Percentiles rank a stretch among this genome's conserved stretches.
Conservation (phyloP, 495 filamentous ascomycete genomes). For the Trichocladium antarcticum region DNA sequence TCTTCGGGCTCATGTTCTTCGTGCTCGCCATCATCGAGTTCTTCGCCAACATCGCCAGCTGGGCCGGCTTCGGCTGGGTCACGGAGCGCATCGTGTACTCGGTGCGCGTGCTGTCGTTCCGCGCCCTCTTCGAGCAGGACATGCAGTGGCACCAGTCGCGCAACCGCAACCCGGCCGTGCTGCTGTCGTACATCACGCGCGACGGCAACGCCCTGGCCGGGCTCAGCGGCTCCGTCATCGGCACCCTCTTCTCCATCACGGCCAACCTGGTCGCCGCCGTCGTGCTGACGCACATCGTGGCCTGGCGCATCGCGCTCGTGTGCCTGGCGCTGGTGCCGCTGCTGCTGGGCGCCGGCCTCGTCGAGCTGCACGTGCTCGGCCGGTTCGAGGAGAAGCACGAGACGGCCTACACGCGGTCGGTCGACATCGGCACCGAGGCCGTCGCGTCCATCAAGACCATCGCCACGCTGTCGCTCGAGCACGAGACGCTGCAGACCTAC, state of each 20-base stretch:
- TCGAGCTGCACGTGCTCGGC: constrained; percentile 57
- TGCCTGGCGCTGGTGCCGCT: constrained; percentile 67
- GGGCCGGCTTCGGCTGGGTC: constrained; percentile 61
- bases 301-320: constrained; percentile 81
- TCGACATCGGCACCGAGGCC: constrained; percentile 75
- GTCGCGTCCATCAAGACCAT: constrained; percentile 78
- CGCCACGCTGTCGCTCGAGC: constrained; percentile 48
- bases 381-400: constrained; percentile 60
- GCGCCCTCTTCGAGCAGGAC: constrained; percentile 79
- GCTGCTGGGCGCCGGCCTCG: constrained; percentile 65
- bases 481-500: constrained; percentile 63
- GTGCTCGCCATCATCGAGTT: constrained; percentile 72
- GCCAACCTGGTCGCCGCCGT: constrained; percentile 61
- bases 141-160: constrained; percentile 75
- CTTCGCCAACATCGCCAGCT: constrained; percentile 54
- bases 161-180: constrained; percentile 64
- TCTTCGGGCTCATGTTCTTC: constrained; percentile 86
- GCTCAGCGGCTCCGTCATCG: constrained; percentile 65
- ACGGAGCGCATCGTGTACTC: constrained; percentile 66
- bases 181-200: constrained; percentile 69
- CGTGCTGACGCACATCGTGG: constrained; percentile 54
- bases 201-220: constrained; percentile 70
- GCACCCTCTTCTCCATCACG: constrained; percentile 61
- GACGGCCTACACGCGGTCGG: constrained; percentile 56
- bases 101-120: constrained; percentile 65